Base-by-base conservation (phyloP, 139 green algal species). In the Desmodesmus armatus region DNA sequence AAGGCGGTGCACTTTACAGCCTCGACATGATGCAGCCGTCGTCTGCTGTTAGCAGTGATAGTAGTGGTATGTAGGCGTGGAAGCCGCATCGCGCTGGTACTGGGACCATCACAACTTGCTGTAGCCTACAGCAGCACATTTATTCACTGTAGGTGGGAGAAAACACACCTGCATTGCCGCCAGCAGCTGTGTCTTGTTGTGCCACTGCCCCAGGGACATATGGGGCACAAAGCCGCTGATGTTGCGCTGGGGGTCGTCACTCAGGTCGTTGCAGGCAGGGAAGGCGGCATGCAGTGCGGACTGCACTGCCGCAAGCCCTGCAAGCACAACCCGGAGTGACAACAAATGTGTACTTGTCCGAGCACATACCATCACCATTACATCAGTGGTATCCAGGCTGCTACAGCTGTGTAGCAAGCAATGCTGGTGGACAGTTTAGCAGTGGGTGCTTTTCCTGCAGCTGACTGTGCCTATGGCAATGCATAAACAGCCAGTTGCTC, bases 171-270 rank as follows among this genome's bases (percentile, higher is more conserved):
- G 21, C 63, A 87, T 82, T 11, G 87, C 92, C 0, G 63, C 35
- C 39, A 90, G 63, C 35, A 75, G 76, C 43, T 74, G 84, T 0
- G 55, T 65, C 9, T 53, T 44, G 44, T 44, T 70, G 53, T 78
- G 51, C 90, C 91, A 93, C 87, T 94, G 93, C 1, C 93, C 93
- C 67, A 96, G 60, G 1, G 91, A 95, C 51, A 96, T 49, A 84
- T 96, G 93, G 3, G 92, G 91, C n/a, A 71, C 84, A 85, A 94
- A 95, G 13, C 5, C 37, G 0, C 73, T 80, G 43, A 95, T 94
- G 74, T 86, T 82, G 0, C 92, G 58, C 0, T 0, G n/a, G 2
- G 83, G 80, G 66, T 96, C 93, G 40, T 35, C 25, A 67, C 55
- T 89, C 9, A 96, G 90, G 76, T 95, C 89, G 60, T 60, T 78